phyloP scores from a whole-genome alignment of 164 flowering plant genomes.

The Vitis labrusca region DNA sequence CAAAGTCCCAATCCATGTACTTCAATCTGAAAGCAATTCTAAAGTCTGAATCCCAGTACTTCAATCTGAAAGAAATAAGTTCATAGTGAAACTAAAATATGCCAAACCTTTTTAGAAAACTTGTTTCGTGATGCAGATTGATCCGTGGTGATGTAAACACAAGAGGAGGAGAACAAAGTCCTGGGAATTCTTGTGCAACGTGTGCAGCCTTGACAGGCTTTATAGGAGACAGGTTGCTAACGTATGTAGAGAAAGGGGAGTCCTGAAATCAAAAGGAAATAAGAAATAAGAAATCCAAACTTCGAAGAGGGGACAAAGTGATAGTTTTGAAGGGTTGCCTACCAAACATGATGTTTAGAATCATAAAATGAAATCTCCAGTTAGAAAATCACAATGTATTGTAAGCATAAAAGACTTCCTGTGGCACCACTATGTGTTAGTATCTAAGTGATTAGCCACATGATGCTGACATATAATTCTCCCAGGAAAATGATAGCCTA shows the following conservation, averaged over 20 bases:
- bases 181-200: constrained; percentile 38
- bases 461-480: too few relatives aligned
- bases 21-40: neutral
- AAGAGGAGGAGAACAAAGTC: constrained; percentile 43
- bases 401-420: too few relatives aligned
- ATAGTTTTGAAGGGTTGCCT: too few relatives aligned
- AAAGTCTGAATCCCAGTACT: neutral
- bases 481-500: too few relatives aligned
- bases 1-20: neutral
- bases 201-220: constrained; percentile 27
- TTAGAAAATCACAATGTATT: too few relatives aligned
- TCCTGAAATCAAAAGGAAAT: constrained; percentile 34
- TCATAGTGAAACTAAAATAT: neutral
- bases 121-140: constrained; percentile 27
- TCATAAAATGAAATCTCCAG: neutral
- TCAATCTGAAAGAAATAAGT: neutral
- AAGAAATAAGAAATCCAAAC: neutral
- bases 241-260: constrained; percentile 43
- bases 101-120: constrained; percentile 30
- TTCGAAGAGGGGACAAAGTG: too few relatives aligned
- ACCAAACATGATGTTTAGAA: neutral
- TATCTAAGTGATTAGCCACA: too few relatives aligned
- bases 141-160: constrained; percentile 52
- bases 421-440: too few relatives aligned
- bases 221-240: constrained; percentile 57